phyloP scores from a whole-genome alignment of 257 asterid genomes.

The Solanum corneliomulleri region DNA sequence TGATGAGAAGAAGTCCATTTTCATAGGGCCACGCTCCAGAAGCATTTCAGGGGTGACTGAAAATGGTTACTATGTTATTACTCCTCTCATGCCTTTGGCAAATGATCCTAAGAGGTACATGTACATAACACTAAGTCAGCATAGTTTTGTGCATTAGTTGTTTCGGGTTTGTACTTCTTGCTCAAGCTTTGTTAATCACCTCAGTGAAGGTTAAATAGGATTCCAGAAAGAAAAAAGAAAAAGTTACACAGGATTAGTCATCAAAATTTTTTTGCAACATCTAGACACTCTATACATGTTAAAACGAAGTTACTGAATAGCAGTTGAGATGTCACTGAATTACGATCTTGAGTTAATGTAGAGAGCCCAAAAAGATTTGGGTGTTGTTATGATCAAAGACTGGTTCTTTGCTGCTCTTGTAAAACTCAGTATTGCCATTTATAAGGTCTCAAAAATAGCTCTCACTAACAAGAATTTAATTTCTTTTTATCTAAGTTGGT shows the following conservation, averaged over 20 bases:
- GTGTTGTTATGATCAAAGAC: background rate
- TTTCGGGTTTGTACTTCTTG: background rate
- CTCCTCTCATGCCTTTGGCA: conserved; percentile 64
- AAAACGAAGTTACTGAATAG: background rate
- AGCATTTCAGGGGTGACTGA: conserved; percentile 97
- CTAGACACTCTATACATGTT: background rate
- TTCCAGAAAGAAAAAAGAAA: background rate
- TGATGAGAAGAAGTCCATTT: conserved; percentile 69
- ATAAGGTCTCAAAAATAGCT: background rate
- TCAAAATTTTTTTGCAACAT: background rate
- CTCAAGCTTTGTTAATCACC: background rate
- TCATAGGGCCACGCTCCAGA: conserved; percentile 90
- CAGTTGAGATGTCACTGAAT: background rate
- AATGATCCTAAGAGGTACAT: conserved; percentile 56
- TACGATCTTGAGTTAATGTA: background rate
- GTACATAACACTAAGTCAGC: background rate
- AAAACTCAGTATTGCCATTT: background rate
- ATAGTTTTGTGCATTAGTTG: background rate
- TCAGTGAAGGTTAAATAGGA: background rate
- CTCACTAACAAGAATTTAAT: background rate
- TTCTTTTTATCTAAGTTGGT: background rate
- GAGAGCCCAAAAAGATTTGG: background rate
- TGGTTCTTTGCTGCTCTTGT: background rate
- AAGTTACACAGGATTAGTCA: background rate
- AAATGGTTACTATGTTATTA: conserved; percentile 79